Base-by-base conservation (phyloP, 192 early-diverging fungal species). In the Glomus cerebriforme region DNA sequence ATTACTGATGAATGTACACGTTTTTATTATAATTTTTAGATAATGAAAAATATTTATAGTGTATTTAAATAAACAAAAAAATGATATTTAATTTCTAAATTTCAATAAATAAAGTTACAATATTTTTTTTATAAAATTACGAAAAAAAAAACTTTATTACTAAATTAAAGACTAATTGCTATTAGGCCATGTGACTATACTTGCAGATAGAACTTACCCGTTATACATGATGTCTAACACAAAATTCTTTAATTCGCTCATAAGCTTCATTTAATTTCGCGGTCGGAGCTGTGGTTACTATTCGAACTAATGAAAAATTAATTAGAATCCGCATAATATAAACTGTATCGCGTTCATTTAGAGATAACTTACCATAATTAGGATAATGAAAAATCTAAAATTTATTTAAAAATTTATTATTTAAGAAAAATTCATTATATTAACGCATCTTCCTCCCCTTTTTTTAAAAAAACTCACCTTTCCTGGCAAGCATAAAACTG, bases 401-500 rank as follows among this genome's bases (percentile, higher is more conserved):
- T 45, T 17, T 2, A 63, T 76, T 37, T 66, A 45, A 35, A 68
- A 34, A 37, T n/a, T 73, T 34, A 67, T 17, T 10, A 68, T 29
- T 60, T 19, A 43, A 7, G 24, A n/a, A n/a, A n/a, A n/a, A n/a
- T n/a, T 37, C 34, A 73, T 22, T 2, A 5, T 24, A n/a, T 64
- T 5, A 27, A 31, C 8, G 0, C 15, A 12, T 12, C 15, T 64
- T 15, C 0, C 26, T 32, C 17, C 24, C 29, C n/a, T n/a, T n/a
- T 17, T 64, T 29, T 15, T 31, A 7, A 31, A 13, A 31, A 62
- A 64, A 27, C 62, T 66, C 83, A 92, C 90, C 77, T 88, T 84
- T 24, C 96, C 96, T 32, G 96, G 95, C 67, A 97, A 85, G 72
- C 93, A 91, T 75, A 94, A 86, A 17, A 97, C 96, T 31, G 89